These are phyloP conservation scores for Cyclotella baltica DNA, from an alignment of 108 stramenopile species.

Conservation along the genomic window DNA sequence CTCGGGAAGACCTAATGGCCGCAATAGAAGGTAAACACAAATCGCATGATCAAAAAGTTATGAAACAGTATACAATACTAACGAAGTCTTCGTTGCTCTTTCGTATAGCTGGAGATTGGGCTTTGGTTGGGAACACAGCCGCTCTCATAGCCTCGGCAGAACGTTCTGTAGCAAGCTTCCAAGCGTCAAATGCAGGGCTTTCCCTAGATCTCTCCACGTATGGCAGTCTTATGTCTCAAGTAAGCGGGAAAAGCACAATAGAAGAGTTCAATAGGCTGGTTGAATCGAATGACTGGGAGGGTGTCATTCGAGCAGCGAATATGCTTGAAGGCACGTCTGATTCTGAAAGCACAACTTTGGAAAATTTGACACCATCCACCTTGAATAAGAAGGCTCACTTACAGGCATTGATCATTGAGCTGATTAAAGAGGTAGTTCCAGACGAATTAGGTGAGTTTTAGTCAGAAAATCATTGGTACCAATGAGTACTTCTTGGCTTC, in stretches of 20 bases:
- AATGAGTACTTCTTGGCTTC: no score
- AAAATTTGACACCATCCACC: neutral
- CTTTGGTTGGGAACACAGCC: slow-evolving; percentile 1
- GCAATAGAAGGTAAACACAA: slow-evolving; percentile 1
- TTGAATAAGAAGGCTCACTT: neutral
- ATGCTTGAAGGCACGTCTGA: slow-evolving; percentile 16
- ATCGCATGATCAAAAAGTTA: neutral
- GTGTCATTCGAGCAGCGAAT: neutral
- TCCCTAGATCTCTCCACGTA: neutral
- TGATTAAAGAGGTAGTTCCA: slow-evolving; percentile 50
- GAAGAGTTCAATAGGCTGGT: slow-evolving; percentile 12
- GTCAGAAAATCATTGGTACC: neutral
- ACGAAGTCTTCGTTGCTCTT: neutral
- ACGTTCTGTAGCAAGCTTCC: neutral
- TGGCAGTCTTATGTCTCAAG: neutral
- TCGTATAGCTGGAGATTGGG: slow-evolving; percentile 1
- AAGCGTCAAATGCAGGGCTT: neutral
- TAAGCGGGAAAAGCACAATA: no score
- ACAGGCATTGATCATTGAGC: neutral
- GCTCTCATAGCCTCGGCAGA: neutral
- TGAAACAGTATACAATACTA: neutral
- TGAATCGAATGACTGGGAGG: slow-evolving; percentile 9
- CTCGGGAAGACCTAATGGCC: neutral
- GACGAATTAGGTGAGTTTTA: slow-evolving; percentile 40
- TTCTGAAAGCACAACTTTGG: slow-evolving; percentile 2